Conservation (phyloP, 2,329 filamentous ascomycete species). For the Aureobasidium pullulans region DNA sequence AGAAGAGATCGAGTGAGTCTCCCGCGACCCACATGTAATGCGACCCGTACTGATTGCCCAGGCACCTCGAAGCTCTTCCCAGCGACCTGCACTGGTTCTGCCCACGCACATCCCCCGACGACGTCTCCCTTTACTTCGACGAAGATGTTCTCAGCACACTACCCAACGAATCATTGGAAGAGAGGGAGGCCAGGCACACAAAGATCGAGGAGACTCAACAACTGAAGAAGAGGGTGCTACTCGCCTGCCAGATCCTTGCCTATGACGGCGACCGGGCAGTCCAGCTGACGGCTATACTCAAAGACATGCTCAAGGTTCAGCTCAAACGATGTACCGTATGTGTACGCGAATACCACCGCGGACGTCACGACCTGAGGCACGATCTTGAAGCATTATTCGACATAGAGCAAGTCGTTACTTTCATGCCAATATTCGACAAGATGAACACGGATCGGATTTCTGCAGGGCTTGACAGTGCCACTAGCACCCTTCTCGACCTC, state of each 20-base stretch:
- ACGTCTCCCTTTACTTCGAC: conserved; percentile 33
- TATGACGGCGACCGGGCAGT: conserved; percentile 41
- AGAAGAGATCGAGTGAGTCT: conserved; percentile 7
- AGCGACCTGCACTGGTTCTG: conserved; percentile 42
- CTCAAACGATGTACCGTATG: conserved; percentile 44
- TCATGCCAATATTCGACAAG: conserved; percentile 38
- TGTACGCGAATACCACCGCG: conserved; percentile 41
- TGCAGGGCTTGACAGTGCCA: conserved; percentile 35
- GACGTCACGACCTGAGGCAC: conserved; percentile 33
- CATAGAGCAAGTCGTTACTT: conserved; percentile 36
- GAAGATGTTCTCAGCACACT: conserved; percentile 33
- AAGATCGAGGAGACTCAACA: conserved; percentile 33
- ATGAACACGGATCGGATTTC: conserved; percentile 39
- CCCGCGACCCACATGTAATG: not conserved
- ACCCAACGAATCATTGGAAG: conserved; percentile 19
- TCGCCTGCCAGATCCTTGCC: conserved; percentile 39
- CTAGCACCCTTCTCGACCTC: conserved; percentile 33
- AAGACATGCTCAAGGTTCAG: conserved; percentile 32
- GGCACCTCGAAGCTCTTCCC: conserved; percentile 24
- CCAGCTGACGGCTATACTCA: conserved; percentile 35
- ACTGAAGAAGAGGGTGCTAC: conserved; percentile 34
- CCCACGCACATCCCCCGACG: conserved; percentile 33
- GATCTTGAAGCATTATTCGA: conserved; percentile 37
- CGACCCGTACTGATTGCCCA: not conserved
- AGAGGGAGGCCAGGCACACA: conserved; percentile 20